Conservation (phyloP, 108 stramenopile species). For the Phaeodactylum tricornutum region DNA sequence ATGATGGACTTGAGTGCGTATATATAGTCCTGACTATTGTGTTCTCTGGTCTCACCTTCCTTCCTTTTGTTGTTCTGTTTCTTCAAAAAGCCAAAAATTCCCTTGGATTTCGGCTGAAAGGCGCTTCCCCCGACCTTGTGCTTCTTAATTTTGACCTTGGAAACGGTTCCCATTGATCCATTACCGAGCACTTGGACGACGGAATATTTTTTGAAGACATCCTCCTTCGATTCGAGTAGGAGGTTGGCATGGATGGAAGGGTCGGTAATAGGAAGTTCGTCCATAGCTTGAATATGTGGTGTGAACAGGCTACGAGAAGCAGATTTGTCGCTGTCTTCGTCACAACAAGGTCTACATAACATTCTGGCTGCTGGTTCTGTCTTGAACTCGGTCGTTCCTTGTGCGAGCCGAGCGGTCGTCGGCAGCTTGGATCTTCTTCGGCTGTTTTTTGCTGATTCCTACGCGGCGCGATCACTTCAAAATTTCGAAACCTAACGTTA, state of each 20-base stretch:
- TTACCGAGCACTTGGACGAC: slow-evolving; percentile 47
- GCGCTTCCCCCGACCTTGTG: slow-evolving; percentile 37
- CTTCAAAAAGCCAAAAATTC: slow-evolving; percentile 6
- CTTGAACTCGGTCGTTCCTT: no score
- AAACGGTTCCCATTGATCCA: slow-evolving; percentile 65
- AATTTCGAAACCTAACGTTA: no score
- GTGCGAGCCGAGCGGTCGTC: no score
- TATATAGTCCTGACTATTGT: neutral
- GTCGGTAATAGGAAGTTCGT: no score
- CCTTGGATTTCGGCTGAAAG: slow-evolving; percentile 5
- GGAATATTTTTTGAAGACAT: slow-evolving; percentile 46
- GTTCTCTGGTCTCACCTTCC: neutral
- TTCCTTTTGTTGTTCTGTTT: neutral
- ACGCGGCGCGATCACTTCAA: no score
- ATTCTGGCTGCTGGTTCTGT: no score
- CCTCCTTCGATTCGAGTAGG: slow-evolving; percentile 19
- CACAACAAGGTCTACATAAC: no score
- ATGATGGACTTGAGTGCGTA: slow-evolving; percentile 65
- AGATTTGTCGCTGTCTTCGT: no score
- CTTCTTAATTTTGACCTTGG: slow-evolving; percentile 38
- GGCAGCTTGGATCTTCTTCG: no score
- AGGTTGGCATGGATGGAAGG: slow-evolving; percentile 22
- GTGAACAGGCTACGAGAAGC: no score
- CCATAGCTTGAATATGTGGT: no score
- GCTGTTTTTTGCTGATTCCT: no score